A percentile compares a stretch with the other conserved stretches of the same genome.
phyloP scores from a whole-genome alignment of 805 yeast genomes.

The Grigorovia humatica region DNA sequence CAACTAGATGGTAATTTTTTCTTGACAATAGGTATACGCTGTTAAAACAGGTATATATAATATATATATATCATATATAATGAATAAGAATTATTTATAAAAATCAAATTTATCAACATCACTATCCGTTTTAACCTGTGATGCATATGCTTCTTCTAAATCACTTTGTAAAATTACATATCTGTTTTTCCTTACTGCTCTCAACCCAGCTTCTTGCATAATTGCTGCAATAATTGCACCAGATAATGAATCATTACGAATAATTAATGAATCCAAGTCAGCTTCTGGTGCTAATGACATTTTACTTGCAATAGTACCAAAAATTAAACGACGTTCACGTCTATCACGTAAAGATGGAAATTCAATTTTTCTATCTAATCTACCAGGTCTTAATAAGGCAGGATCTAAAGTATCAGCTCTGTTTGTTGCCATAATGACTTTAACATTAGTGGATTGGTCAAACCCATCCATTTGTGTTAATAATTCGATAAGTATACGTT shows the following conservation, averaged over 20 bases:
- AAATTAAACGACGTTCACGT: constrained; percentile 94
- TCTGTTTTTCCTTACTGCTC: constrained; percentile 97
- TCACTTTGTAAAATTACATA: constrained; percentile 94
- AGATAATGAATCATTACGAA: constrained; percentile 92
- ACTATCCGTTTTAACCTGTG: constrained; percentile 90
- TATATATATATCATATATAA: not conserved
- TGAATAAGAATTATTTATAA: constrained; percentile 50
- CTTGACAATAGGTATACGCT: not conserved
- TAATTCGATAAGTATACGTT: constrained; percentile 89
- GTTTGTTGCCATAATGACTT: constrained; percentile 98
- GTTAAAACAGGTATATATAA: not conserved
- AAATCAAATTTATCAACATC: constrained; percentile 97
- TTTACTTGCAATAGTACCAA: constrained; percentile 89
- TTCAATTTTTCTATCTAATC: constrained; percentile 95
- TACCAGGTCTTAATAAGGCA: constrained; percentile 94
- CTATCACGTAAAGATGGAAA: constrained; percentile 94
- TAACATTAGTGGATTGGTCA: constrained; percentile 89
- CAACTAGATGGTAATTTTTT: not conserved
- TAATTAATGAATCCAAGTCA: constrained; percentile 86
- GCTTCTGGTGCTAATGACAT: constrained; percentile 98
- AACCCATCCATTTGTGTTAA: constrained; percentile 99
- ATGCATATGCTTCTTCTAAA: constrained; percentile 92
- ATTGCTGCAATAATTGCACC: constrained; percentile 98
- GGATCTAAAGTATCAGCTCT: constrained; percentile 99
- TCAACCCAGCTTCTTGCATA: constrained; percentile 98